Base-by-base conservation (phyloP, 176 grass and related monocot genomes). In the Typha latifolia region DNA sequence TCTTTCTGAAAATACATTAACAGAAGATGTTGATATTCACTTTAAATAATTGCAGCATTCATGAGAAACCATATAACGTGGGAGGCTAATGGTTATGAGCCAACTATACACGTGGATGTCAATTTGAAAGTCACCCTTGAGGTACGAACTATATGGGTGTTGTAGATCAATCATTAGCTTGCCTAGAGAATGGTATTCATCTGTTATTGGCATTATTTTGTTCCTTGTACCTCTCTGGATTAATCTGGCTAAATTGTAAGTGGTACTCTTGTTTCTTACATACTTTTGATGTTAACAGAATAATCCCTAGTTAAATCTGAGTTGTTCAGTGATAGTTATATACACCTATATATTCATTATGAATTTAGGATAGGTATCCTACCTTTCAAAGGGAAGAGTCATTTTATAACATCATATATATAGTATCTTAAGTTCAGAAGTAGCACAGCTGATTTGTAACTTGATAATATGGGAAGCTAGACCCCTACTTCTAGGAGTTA, bases 1-100 rank as follows among this genome's bases (percentile, higher is more conserved):
- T 57, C 19, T 37, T 8, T 37, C 5, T 8, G 4, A 37, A 37
- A 37, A 37, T 37, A 37, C 34, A 37, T 37, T 37, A 37, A 6
- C 7, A 8, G 51, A 8, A 51, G n/a, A 24, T 9, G 22, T 24
- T 49, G 14, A 66, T 29, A 13, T 80, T 0, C 16, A 0, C 34
- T 78, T 15, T 20, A 57, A 47, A 26, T 79, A 43, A 14, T 61
- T 32, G 50, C 75, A 82, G 94, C 89, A 13, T 92, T 80, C 65
- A 93, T 99, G 94, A 90, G 67, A 47, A 93, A 93, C 51, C 74
- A 67, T 70, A 87, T 99, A 90, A 90, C 78, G 5, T 99, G 89
- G 94, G 62, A 55, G 14, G 61, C 77, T 27, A 27, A 81, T 7
- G 84, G 13, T 43, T 69, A 77, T 21, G 86, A 87, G 37, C 77